Percentiles rank a stretch among this genome's conserved stretches.
Conservation (phyloP, 1,284 basidiomycete genomes). For the Heterobasidion irregulare region DNA sequence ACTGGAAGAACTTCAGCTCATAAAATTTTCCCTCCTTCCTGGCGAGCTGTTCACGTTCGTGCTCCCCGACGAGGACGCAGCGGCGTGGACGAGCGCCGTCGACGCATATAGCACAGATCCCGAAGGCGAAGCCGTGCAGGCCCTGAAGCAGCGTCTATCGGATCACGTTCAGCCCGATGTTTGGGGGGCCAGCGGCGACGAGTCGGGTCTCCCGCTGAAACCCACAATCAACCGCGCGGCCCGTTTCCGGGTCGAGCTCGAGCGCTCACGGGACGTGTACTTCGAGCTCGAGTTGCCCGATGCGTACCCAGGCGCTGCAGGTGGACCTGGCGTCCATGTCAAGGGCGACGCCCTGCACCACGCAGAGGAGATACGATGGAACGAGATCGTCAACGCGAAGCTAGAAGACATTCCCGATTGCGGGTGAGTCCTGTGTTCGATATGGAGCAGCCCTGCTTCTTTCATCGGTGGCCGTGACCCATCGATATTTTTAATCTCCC, state of each 20-base stretch:
- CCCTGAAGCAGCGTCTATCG: background rate
- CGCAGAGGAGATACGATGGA: slow-evolving; percentile 46
- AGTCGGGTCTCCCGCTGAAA: background rate
- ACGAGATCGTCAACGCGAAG: slow-evolving; percentile 31
- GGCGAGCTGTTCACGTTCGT: slow-evolving; percentile 41
- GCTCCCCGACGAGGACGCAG: slow-evolving; percentile 21
- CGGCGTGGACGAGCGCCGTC: slow-evolving; percentile 29
- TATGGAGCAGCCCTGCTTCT: background rate
- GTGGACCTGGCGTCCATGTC: slow-evolving; percentile 21
- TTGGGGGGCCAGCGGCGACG: background rate
- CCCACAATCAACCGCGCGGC: background rate
- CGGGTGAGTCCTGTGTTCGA: slow-evolving; percentile 19
- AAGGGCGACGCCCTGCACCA: slow-evolving; percentile 39
- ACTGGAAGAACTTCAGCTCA: slow-evolving; percentile 43
- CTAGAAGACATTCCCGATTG: slow-evolving; percentile 34
- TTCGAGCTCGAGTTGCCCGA: slow-evolving; percentile 30
- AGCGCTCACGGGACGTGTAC: slow-evolving; percentile 22
- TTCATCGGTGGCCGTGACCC: background rate
- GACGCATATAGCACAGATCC: slow-evolving; percentile 7
- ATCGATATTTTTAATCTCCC: background rate
- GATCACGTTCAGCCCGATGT: background rate
- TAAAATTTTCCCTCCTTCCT: slow-evolving; percentile 52
- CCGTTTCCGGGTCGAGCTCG: background rate
- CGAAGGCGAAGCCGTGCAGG: background rate
- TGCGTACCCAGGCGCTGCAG: slow-evolving; percentile 6